phyloP scores from a whole-genome alignment of 2,329 filamentous ascomycete genomes.

The Lasiodiplodia citricola region DNA sequence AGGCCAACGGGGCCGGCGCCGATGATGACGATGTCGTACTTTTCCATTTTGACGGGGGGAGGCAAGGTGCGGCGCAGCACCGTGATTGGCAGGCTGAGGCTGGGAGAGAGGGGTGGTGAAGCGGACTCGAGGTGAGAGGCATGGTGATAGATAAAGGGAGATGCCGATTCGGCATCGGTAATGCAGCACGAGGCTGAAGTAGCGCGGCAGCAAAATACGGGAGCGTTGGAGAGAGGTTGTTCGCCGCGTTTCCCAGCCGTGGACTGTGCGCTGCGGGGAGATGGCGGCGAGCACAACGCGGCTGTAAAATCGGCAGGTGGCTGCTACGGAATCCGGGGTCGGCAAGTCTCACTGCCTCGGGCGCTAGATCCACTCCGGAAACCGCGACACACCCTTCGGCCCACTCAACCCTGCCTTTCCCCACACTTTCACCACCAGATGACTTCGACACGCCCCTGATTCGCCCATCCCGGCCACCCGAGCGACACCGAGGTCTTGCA shows the following conservation, averaged over 20 bases:
- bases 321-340: slow-evolving; percentile 16
- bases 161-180: slow-evolving; percentile 8
- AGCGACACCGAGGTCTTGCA: background rate
- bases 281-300: background rate
- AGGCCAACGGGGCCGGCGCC: slow-evolving; percentile 89
- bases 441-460: background rate
- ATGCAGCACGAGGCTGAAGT: background rate
- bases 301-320: slow-evolving; percentile 13
- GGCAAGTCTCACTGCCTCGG: slow-evolving; percentile 6
- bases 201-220: slow-evolving; percentile 9
- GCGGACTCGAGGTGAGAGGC: background rate
- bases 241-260: background rate
- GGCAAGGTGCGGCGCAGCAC: background rate
- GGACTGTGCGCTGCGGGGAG: slow-evolving; percentile 17
- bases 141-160: slow-evolving; percentile 18
- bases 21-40: slow-evolving; percentile 77
- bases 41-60: slow-evolving; percentile 41
- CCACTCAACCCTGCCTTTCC: background rate
- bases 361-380: background rate
- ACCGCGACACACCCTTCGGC: background rate
- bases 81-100: background rate
- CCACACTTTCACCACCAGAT: slow-evolving; percentile 2
- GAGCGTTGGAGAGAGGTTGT: background rate
- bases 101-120: background rate
- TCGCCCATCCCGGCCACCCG: background rate